Conservation (phyloP, 257 asterid species). For the Scutellaria minor region DNA sequence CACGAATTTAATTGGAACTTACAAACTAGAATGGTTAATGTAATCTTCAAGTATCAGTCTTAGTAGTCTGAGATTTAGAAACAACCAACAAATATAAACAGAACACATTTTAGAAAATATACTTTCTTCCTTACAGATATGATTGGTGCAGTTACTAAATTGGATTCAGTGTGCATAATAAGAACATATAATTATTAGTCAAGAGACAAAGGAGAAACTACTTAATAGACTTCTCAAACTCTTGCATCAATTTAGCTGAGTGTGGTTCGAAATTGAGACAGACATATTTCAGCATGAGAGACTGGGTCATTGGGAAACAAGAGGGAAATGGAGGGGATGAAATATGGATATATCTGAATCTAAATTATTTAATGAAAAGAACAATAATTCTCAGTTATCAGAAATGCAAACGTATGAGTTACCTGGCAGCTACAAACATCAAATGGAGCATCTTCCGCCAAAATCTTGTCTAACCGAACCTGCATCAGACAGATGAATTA, state of each 20-base stretch:
- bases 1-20: constrained; percentile 26
- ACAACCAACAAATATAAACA: constrained; percentile 7
- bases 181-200: background rate
- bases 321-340: background rate
- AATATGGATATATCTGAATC: constrained; percentile 11
- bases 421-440: constrained; percentile 98
- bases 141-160: constrained; percentile 9
- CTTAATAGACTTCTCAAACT: background rate
- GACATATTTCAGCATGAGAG: background rate
- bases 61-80: background rate
- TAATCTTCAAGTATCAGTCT: background rate
- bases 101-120: background rate
- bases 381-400: background rate
- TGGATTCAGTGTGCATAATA: background rate
- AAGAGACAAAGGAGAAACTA: constrained; percentile 4
- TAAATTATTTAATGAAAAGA: background rate
- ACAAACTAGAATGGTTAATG: background rate
- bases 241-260: background rate
- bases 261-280: background rate
- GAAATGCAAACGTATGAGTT: constrained; percentile 36
- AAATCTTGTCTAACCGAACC: constrained; percentile 77
- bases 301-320: background rate
- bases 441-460: constrained; percentile 94
- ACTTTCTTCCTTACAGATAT: constrained; percentile 5
- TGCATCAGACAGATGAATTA: constrained; percentile 42